Conservation (phyloP, 495 filamentous ascomycete genomes). For the Penicillium psychrofluorescens region DNA sequence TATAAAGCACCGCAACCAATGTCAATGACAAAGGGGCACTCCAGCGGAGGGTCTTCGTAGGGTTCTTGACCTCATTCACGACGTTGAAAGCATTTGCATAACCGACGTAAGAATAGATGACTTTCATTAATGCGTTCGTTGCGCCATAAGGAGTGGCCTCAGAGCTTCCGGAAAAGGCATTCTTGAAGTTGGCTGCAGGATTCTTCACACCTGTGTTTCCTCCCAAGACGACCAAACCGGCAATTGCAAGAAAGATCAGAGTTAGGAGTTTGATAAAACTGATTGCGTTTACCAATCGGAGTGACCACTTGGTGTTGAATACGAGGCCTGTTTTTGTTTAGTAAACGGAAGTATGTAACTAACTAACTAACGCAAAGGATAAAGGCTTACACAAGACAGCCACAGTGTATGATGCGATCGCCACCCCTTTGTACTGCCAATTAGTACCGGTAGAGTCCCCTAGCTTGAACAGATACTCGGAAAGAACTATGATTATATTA, state of each 20-base stretch:
- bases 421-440: slow-evolving; percentile 59
- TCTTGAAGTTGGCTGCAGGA: slow-evolving; percentile 48
- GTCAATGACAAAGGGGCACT: slow-evolving; percentile 44
- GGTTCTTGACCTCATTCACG: slow-evolving; percentile 61
- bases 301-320: slow-evolving; percentile 49
- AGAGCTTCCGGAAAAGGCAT: slow-evolving; percentile 47
- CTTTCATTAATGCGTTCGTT: slow-evolving; percentile 53
- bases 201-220: slow-evolving; percentile 49
- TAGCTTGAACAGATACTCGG: slow-evolving; percentile 50
- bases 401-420: slow-evolving; percentile 51
- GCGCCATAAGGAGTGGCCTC: slow-evolving; percentile 45
- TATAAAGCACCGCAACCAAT: slow-evolving; percentile 47
- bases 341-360: neutral
- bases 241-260: slow-evolving; percentile 50
- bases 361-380: too few relatives aligned
- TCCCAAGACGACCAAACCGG: slow-evolving; percentile 54
- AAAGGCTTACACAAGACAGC: slow-evolving; percentile 32
- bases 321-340: slow-evolving; percentile 29
- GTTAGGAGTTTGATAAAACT: slow-evolving; percentile 49
- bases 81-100: slow-evolving; percentile 58
- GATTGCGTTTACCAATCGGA: slow-evolving; percentile 47
- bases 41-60: slow-evolving; percentile 47
- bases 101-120: slow-evolving; percentile 58
- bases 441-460: slow-evolving; percentile 34
- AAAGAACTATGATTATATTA: slow-evolving; percentile 24